Base-by-base conservation (phyloP, 129 eudicot genomes). In the Artemisia argyi region DNA sequence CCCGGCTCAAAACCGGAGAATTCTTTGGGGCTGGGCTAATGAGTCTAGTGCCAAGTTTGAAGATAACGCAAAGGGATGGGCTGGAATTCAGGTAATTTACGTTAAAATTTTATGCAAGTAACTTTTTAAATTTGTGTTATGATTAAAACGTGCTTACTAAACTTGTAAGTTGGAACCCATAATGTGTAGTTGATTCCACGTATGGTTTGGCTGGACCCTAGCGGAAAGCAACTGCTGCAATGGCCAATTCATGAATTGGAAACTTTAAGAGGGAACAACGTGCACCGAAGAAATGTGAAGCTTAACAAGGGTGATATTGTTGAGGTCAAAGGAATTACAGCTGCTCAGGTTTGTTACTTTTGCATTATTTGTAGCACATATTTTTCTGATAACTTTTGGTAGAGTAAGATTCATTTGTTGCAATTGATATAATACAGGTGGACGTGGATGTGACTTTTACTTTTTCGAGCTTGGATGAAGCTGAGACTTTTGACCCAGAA, bases 1-100 rank as follows among this genome's bases (percentile, higher is more conserved):
- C 39, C 64, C 64, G 24, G 42, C 12, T 7, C 24, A 22, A 22
- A 58, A n/a, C 24, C 64, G 64, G 24, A 58, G 64, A 42, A 58
- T 58, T 58, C 22, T 58, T 39, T 58, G 64, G 64, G 64, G 64
- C 11, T 59, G 65, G 65, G 17, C 65, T 24, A 59, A 59, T n/a
- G 65, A 59, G 65, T 59, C 65, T 2, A 59, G 65, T 12, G 26
- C 26, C 1, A 22, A 22, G 0, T 10, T 17, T 18, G 65, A 59
- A 59, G 44, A 24, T 59, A 4, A 24, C 2, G 16, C 65, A 59
- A 59, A 59, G 19, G 65, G 65, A 20, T 59, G 65, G 42, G 65
- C 65, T 7, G 65, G 65, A 59, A 24, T 59, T 59, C 42, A 57
- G 62, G 62, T 57, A 57, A 24, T 0, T 0, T 24, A 24, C 24